phyloP scores from a whole-genome alignment of 2,329 filamentous ascomycete species.

The Penicillium sp. region DNA sequence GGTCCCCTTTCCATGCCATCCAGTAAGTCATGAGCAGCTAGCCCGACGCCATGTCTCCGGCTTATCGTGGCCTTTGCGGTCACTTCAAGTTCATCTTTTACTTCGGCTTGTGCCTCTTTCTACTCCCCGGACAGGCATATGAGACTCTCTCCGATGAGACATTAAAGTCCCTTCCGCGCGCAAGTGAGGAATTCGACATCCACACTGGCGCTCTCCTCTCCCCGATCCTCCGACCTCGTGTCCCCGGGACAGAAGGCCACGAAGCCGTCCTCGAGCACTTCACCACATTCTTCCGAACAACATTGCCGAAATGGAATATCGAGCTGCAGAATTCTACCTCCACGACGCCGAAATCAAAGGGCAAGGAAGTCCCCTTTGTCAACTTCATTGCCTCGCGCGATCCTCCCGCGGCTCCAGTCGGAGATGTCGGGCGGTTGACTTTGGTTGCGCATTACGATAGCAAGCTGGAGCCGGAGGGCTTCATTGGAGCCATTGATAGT shows the following conservation, averaged over 20 bases:
- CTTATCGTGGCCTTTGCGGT: constrained; percentile 33
- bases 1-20: neutral
- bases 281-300: constrained; percentile 73
- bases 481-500: constrained; percentile 92
- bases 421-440: constrained; percentile 79
- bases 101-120: constrained; percentile 29
- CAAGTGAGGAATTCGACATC: constrained; percentile 78
- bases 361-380: constrained; percentile 75
- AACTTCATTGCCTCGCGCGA: constrained; percentile 88
- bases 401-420: constrained; percentile 76
- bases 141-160: constrained; percentile 73
- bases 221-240: constrained; percentile 84
- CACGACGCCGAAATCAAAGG: constrained; percentile 75
- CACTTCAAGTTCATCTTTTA: constrained; percentile 30
- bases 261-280: constrained; percentile 77
- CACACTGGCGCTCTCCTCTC: constrained; percentile 74
- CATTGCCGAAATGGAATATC: constrained; percentile 78
- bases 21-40: constrained; percentile 19
- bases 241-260: constrained; percentile 83
- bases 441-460: constrained; percentile 95
- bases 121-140: constrained; percentile 51
- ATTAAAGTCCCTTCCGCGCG: constrained; percentile 72
- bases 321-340: constrained; percentile 89
- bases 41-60: constrained; percentile 30
- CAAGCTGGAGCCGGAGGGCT: constrained; percentile 77